Base-by-base conservation (phyloP, 2,329 filamentous ascomycete species). In the Pleomassaria siparia region DNA sequence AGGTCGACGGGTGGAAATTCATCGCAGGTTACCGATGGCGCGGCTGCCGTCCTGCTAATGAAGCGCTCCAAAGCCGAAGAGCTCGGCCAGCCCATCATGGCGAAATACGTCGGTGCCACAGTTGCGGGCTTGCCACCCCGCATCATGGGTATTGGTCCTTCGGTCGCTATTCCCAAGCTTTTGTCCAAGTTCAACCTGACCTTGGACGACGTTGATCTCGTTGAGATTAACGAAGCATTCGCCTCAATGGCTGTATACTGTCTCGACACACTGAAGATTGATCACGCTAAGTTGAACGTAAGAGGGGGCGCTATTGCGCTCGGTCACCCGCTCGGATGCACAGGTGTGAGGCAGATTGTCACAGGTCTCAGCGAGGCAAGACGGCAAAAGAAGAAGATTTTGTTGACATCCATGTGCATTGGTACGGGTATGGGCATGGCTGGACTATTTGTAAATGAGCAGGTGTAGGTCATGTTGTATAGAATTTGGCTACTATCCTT, bases 161-260 rank as follows among this genome's bases (percentile, higher is more conserved):
- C 84, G 35, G 73, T 83, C 56, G 83, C 82, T 16, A 83, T 86
- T 52, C 83, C 83, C 53, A 99, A 99, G 82, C 84, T 99, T 24
- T 82, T 99, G 37, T 74, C 74, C 66, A 86, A 94, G 76, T 85
- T 87, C 80, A 84, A 87, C 73, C 74, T 99, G 51, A 82, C 80
- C 20, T 77, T 95, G 44, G 82, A 86, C 49, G 94, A 97, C 62
- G 82, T 94, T 53, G 94, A 99, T 66, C 81, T 97, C 28, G 80
- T 92, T 60, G 94, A 97, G 80, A 75, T 99, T 67, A 99, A 99
- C 77, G 94, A 99, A 80, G 94, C 94, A 1, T 99, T 99, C 65
- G 92, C 91, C 18, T 94, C 88, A 43, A 97, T 97, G 94, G 91
- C 90, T 1, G 91, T 96, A 24, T 97, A 96, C 81, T 96, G 91